phyloP scores from a whole-genome alignment of 257 asterid genomes.

The Solanum paucissectum region DNA sequence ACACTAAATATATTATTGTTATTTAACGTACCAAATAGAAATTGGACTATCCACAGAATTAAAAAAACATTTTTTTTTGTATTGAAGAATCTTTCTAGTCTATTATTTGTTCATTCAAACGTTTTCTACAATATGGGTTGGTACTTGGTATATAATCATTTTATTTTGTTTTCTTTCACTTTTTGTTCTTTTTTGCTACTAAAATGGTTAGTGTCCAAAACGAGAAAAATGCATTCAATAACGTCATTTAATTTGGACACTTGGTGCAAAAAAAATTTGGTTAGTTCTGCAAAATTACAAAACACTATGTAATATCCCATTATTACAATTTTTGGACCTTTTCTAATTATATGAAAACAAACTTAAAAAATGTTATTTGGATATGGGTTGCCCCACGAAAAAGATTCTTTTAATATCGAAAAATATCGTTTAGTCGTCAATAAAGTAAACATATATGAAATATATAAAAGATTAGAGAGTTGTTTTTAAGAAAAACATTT shows the following conservation, averaged over 20 bases:
- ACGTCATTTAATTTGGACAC: conserved; percentile 17
- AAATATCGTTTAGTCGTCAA: background rate
- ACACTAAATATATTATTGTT: background rate
- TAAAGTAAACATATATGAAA: background rate
- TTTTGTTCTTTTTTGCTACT: background rate
- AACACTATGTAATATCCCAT: conserved; percentile 8
- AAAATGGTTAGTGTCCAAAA: background rate
- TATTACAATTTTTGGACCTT: conserved; percentile 7
- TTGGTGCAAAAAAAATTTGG: background rate
- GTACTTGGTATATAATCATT: background rate
- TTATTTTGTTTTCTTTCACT: background rate
- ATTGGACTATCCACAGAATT: background rate
- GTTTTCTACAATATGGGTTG: background rate
- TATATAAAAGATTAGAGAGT: background rate
- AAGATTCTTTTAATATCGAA: background rate
- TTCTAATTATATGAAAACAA: background rate
- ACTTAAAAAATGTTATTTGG: background rate
- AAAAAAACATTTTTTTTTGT: background rate
- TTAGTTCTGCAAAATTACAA: background rate
- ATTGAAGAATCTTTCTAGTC: background rate
- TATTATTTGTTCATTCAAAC: background rate
- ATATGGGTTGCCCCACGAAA: background rate
- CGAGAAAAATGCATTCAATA: conserved; percentile 18
- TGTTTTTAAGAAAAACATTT: background rate
- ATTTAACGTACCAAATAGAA: background rate